Percentiles rank a stretch among this genome's conserved stretches.
Evolutionary conservation across 2,329 filamentous ascomycete species (phyloP).

Genomic region (Phaeosphaeria sp.): DNA sequence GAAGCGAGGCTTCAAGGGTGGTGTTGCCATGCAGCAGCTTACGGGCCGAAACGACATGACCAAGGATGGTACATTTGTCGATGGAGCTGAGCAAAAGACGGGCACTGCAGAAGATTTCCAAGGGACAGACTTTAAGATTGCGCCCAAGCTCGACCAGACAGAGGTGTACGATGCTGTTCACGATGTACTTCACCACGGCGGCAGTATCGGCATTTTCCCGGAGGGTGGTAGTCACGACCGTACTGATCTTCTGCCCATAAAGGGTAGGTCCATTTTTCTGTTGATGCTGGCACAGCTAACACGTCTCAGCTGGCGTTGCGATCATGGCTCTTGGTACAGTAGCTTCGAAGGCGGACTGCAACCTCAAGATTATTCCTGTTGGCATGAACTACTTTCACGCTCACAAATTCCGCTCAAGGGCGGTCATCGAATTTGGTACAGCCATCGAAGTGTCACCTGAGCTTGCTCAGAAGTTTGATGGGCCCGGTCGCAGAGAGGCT

Average conservation of each 20-base stretch:
- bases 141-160: slow-evolving; percentile 92
- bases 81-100: slow-evolving; percentile 60
- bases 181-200: slow-evolving; percentile 77
- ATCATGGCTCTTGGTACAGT: slow-evolving; percentile 96
- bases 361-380: slow-evolving; percentile 91
- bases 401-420: slow-evolving; percentile 96
- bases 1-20: slow-evolving; percentile 86
- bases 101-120: slow-evolving; percentile 65
- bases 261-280: slow-evolving; percentile 49
- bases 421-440: slow-evolving; percentile 92
- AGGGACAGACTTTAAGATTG: slow-evolving; percentile 84
- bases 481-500: slow-evolving; percentile 75
- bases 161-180: slow-evolving; percentile 95
- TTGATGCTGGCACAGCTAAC: slow-evolving; percentile 19
- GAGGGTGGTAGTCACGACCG: slow-evolving; percentile 96
- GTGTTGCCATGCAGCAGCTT: slow-evolving; percentile 77
- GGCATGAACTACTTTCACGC: slow-evolving; percentile 99
- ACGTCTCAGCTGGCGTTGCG: slow-evolving; percentile 77
- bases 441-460: slow-evolving; percentile 85
- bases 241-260: slow-evolving; percentile 87
- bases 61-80: slow-evolving; percentile 68
- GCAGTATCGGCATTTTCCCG: slow-evolving; percentile 95
- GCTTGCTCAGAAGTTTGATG: slow-evolving; percentile 84
- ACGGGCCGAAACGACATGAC: slow-evolving; percentile 79
- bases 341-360: slow-evolving; percentile 83